Base-by-base conservation (phyloP, 108 stramenopile species). In the Cylindrotheca closterium region DNA sequence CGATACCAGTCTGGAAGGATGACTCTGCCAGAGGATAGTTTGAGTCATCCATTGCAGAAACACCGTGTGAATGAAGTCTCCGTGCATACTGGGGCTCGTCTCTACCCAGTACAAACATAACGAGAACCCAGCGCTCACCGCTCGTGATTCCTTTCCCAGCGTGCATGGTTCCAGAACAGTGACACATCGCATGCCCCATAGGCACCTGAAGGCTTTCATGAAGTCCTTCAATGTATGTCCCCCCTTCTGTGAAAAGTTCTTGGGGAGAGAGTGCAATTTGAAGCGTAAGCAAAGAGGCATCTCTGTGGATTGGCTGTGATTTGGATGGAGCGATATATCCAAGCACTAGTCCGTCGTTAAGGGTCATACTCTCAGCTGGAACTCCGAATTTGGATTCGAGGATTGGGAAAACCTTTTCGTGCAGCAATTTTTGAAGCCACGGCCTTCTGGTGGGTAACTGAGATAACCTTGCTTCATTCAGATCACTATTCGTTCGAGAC, bases 211-310 rank as follows among this genome's bases (percentile, higher is more conserved):
- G 33, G 10, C 33, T 45, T 25, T 63, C 55, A 25, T 62, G 70
- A 28, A 79, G 48, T 0, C 53, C 54, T 30, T 57, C 54, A 67
- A 84, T 62, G 31, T 64, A 92, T 17, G 91, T 92, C 21, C 91
- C 91, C 15, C 91, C 91, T 3, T 85, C 91, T 1, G 71, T 76
- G 68, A 74, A 88, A 45, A 81, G 71, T 2, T n/a, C 8, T n/a
- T 33, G 23, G 18, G 67, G 55, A 74, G 83, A 83, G 32, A 92
- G 58, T 1, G 87, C 79, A 22, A 88, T 67, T 54, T 83, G 86
- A 19, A 92, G 79, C 10, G 37, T 56, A 10, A 59, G 48, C n/a
- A 60, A 29, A 8, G 60, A 61, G 0, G 60, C 60, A 47, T 61
- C 60, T 47, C 60, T 45, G 25, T 61, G 60, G 47, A 61, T 61